Percentiles rank a stretch among this genome's conserved stretches.
Evolutionary conservation across 2,329 filamentous ascomycete genomes (phyloP).

Genomic region (Knufia fluminis): DNA sequence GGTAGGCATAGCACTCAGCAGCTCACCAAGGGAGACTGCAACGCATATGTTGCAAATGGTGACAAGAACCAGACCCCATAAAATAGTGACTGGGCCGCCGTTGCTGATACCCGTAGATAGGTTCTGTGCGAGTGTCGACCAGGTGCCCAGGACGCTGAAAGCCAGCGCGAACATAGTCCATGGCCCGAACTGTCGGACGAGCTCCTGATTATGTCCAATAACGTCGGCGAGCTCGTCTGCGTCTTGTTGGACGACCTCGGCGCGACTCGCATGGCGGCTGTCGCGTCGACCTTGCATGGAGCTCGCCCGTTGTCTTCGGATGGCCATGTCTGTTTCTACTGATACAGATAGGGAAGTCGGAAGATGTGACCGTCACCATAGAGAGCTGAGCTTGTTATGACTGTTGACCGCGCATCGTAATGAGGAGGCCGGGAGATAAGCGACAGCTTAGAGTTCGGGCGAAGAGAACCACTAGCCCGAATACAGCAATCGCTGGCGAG

Average conservation of each 20-base stretch:
- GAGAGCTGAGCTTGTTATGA: too few relatives aligned
- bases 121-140: conserved; percentile 49
- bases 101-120: conserved; percentile 45
- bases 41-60: conserved; percentile 46
- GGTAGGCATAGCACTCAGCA: conserved; percentile 51
- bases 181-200: conserved; percentile 42
- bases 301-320: too few relatives aligned
- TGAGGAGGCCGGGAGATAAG: too few relatives aligned
- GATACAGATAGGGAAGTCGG: too few relatives aligned
- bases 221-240: neutral
- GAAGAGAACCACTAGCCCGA: too few relatives aligned
- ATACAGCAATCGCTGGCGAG: too few relatives aligned
- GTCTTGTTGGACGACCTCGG: neutral
- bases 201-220: conserved; percentile 35
- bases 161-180: conserved; percentile 51
- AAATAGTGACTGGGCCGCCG: conserved; percentile 45
- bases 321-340: too few relatives aligned
- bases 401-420: too few relatives aligned
- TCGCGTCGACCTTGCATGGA: too few relatives aligned
- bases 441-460: too few relatives aligned
- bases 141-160: conserved; percentile 50
- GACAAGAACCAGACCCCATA: conserved; percentile 49
- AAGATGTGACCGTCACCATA: too few relatives aligned
- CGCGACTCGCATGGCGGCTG: neutral
- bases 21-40: conserved; percentile 47